phyloP scores from a whole-genome alignment of 192 early-diverging fungal species.

The Coemansia sp. region DNA sequence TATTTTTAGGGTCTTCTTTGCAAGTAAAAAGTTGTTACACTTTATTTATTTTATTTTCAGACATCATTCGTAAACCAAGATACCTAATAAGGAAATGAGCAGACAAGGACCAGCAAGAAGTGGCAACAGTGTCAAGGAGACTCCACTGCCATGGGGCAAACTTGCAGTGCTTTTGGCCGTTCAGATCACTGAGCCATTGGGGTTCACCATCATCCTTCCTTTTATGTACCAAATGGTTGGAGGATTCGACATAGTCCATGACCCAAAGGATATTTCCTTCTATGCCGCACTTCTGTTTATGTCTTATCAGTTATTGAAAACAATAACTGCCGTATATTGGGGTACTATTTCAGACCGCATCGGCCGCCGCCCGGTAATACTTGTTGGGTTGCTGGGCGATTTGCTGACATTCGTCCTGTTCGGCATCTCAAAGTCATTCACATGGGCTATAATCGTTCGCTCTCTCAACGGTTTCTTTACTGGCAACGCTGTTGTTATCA shows the following conservation, averaged over 20 bases:
- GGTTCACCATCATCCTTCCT: slow-evolving; percentile 67
- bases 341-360: slow-evolving; percentile 71
- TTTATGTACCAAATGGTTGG: slow-evolving; percentile 53
- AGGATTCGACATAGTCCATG: slow-evolving; percentile 65
- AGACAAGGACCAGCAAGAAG: too few relatives aligned
- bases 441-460: slow-evolving; percentile 22
- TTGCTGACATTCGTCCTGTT: slow-evolving; percentile 63
- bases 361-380: slow-evolving; percentile 73
- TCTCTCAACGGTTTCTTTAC: slow-evolving; percentile 65
- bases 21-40: too few relatives aligned
- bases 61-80: too few relatives aligned
- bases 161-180: slow-evolving; percentile 24
- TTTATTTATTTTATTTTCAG: too few relatives aligned
- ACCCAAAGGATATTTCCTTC: slow-evolving; percentile 71
- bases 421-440: slow-evolving; percentile 38
- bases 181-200: slow-evolving; percentile 64
- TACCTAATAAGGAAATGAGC: too few relatives aligned
- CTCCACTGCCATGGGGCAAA: slow-evolving; percentile 40
- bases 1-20: too few relatives aligned
- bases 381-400: slow-evolving; percentile 72
- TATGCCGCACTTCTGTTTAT: slow-evolving; percentile 57
- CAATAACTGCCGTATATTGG: slow-evolving; percentile 56
- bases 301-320: slow-evolving; percentile 47
- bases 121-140: slow-evolving; percentile 12
- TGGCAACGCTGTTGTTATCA: not conserved